These are phyloP conservation scores for Suillus subalutaceus DNA, from an alignment of 768 basidiomycete genomes.

Conservation along the genomic window DNA sequence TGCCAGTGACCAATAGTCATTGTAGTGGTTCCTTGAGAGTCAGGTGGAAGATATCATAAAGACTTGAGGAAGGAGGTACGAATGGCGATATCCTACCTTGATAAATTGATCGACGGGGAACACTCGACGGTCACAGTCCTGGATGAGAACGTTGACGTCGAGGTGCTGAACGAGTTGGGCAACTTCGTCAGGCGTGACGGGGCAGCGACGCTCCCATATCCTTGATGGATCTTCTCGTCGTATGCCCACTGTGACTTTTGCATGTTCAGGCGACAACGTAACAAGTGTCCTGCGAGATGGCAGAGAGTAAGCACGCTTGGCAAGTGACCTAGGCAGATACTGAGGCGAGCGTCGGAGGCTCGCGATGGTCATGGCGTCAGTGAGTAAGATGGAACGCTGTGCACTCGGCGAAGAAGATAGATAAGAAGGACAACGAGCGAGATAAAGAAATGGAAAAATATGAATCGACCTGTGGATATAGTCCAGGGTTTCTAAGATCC, in stretches of 20 bases:
- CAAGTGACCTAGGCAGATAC: conserved; percentile 14
- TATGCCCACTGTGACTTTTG: conserved; percentile 52
- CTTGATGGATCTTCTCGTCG: conserved; percentile 78
- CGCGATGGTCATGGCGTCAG: conserved; percentile 4
- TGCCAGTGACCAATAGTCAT: not conserved
- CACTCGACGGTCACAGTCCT: conserved; percentile 76
- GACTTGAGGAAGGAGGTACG: not conserved
- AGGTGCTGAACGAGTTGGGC: conserved; percentile 56
- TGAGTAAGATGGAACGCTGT: not conserved
- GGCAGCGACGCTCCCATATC: conserved; percentile 87
- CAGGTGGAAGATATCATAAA: conserved; percentile 3
- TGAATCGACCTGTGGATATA: not conserved
- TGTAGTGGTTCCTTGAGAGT: not conserved
- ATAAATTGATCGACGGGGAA: conserved; percentile 66
- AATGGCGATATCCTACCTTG: conserved; percentile 48
- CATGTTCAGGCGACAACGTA: conserved; percentile 22
- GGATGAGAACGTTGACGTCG: conserved; percentile 70
- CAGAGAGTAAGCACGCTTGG: conserved; percentile 20
- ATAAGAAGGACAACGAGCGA: not conserved
- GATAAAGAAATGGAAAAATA: not conserved
- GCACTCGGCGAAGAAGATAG: not conserved
- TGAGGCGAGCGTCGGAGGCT: conserved; percentile 14
- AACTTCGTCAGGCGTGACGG: conserved; percentile 79
- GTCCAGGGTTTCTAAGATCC: conserved; percentile 5
- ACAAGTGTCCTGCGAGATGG: conserved; percentile 25